A percentile compares a stretch with the other conserved stretches of the same genome.
Conservation (phyloP, 2,329 filamentous ascomycete species). For the Trichoderma pleuroti region DNA sequence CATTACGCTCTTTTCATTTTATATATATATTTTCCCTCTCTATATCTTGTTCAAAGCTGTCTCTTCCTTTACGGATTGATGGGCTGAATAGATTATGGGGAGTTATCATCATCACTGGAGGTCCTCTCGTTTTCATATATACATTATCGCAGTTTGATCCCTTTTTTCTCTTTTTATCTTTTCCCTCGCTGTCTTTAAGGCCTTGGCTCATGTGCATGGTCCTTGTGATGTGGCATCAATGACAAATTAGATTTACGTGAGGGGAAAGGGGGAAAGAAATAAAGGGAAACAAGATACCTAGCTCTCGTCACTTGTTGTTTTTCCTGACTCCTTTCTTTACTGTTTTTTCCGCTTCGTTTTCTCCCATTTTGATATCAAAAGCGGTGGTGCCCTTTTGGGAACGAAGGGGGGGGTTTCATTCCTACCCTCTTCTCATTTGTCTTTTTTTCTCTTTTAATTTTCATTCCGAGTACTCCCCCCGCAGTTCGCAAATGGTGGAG, state of each 20-base stretch:
- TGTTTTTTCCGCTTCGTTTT: not conserved
- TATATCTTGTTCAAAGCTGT: not conserved
- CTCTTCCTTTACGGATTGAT: not conserved
- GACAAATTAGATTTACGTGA: not conserved
- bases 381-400: not conserved
- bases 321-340: not conserved
- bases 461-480: not conserved
- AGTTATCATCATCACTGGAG: slow-evolving; percentile 5
- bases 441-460: not conserved
- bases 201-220: not conserved
- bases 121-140: slow-evolving; percentile 12
- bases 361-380: not conserved
- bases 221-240: not conserved
- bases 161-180: not conserved
- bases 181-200: not conserved
- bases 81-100: not conserved
- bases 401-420: not conserved
- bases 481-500: not conserved
- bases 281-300: not conserved
- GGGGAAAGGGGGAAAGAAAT: not conserved
- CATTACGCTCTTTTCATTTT: slow-evolving; percentile 16
- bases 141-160: not conserved
- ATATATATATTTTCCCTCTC: not conserved
- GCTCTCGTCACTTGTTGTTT: not conserved
- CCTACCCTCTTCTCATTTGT: not conserved